Conservation (phyloP, 495 filamentous ascomycete genomes). For the Terfezia boudieri region DNA sequence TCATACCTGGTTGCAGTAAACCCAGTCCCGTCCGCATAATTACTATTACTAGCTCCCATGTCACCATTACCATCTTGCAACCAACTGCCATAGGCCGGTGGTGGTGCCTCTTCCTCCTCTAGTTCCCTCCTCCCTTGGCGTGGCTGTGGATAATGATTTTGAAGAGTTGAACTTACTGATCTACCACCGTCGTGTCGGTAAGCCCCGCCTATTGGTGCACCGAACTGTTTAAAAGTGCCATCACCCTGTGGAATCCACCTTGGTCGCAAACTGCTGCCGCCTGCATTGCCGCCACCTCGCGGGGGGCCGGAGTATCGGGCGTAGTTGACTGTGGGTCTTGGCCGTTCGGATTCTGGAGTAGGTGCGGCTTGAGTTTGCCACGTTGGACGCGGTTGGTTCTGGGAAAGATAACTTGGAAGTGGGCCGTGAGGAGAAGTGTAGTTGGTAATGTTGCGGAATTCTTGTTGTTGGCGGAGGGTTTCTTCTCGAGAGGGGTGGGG, state of each 20-base stretch:
- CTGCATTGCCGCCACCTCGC: not conserved
- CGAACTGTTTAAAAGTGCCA: too few relatives aligned
- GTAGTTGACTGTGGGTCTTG: not conserved
- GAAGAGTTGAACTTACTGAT: too few relatives aligned
- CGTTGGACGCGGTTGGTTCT: not conserved
- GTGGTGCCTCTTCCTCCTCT: not conserved
- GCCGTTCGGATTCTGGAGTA: too few relatives aligned
- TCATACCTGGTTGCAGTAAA: not conserved
- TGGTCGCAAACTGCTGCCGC: too few relatives aligned
- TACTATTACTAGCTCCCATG: not conserved
- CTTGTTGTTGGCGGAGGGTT: not conserved
- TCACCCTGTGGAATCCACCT: too few relatives aligned
- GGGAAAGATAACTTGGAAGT: not conserved
- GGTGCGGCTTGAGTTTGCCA: not conserved
- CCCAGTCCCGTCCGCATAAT: not conserved
- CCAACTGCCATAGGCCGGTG: not conserved
- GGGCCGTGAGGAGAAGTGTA: not conserved
- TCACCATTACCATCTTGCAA: not conserved
- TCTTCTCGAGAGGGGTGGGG: not conserved
- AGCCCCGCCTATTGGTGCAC: too few relatives aligned
- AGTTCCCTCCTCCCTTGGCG: not conserved
- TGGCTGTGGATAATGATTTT: too few relatives aligned
- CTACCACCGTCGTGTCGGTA: too few relatives aligned
- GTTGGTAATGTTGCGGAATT: not conserved
- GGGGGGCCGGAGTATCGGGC: not conserved